Conservation (phyloP, 495 filamentous ascomycete species). For the Daldinia childiae region DNA sequence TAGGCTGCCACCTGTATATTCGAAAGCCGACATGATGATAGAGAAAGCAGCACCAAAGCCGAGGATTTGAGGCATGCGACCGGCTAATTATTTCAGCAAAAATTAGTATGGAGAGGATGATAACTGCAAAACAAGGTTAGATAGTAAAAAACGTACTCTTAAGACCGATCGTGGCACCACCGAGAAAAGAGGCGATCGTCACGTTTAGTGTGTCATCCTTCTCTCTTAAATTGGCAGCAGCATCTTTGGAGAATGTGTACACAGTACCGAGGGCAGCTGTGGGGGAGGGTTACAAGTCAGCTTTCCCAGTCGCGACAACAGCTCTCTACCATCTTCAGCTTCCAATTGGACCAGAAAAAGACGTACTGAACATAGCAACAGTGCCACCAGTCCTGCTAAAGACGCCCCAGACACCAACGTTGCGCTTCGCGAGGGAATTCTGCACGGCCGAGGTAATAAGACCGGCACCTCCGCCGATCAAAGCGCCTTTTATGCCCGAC, state of each 20-base stretch:
- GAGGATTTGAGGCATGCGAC: slow-evolving; percentile 80
- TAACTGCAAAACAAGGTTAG: not conserved
- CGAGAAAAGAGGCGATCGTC: slow-evolving; percentile 52
- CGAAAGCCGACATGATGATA: slow-evolving; percentile 71
- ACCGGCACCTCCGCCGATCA: slow-evolving; percentile 73
- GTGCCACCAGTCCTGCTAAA: slow-evolving; percentile 67
- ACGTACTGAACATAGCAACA: slow-evolving; percentile 53
- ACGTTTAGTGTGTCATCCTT: slow-evolving; percentile 55
- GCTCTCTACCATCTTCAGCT: not conserved
- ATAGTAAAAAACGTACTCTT: slow-evolving; percentile 41
- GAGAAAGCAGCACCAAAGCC: slow-evolving; percentile 77
- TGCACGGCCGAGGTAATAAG: slow-evolving; percentile 78
- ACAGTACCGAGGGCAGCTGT: slow-evolving; percentile 81
- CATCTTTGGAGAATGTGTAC: slow-evolving; percentile 73
- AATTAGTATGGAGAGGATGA: not conserved
- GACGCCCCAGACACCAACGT: slow-evolving; percentile 78
- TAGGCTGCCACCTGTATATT: slow-evolving; percentile 78
- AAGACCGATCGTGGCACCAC: slow-evolving; percentile 52
- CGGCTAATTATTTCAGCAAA: slow-evolving; percentile 57
- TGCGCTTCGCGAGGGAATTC: slow-evolving; percentile 82
- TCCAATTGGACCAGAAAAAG: not conserved
- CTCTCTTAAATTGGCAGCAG: slow-evolving; percentile 58
- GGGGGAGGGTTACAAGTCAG: slow-evolving; percentile 30
- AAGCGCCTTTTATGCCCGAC: slow-evolving; percentile 68
- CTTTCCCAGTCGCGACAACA: not conserved